Evolutionary conservation across 208 protist genomes (phyloP), one percentile per base, ranked within the genome.

Genomic region (Kentomonas sorsogonicus): DNA sequence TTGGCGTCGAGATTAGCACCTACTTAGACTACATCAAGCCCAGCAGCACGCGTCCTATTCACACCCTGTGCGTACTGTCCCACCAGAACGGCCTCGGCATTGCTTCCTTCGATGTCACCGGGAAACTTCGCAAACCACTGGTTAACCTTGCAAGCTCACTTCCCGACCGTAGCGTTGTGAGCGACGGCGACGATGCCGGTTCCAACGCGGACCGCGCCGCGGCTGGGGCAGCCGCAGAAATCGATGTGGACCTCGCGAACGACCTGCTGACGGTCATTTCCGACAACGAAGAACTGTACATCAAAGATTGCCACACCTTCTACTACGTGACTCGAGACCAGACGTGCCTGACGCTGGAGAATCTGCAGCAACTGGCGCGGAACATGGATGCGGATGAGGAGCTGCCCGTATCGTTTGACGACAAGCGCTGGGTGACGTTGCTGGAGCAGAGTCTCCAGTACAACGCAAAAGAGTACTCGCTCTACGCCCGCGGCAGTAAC

Each of bases 361-460:
- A 46, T 10, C 25, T 74, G 7, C 41, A 56, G 15, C 29, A 36
- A 9, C 38, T 56, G 13, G 41, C 51, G 26, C 43, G 40, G 23
- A 46, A 60, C 18, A 41, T 39, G 9, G 50, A 22, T 3, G 40
- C 22, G 22, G 29, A 56, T 43, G 4, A 60, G 29, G 31, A 22
- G 47, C 26, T 62, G 44, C 45, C 38, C 2, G 13, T 83, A 1
- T 44, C 58, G 23, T 74, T 81, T 20, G 43, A 66, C 0, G 79
- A 86, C 52, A 67, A 45, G 7, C 79, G 79, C 23, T 94, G 76
- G 83, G 60, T 87, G 1, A 4, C 50, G 18, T 56, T 89, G 52
- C 72, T 69, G 18, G 79, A 88, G 31, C 56, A 63, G 2, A 60
- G 69, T 15, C 63, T 78, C 9, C 74, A 78, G n/a, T n/a, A n/a